Percentiles rank a stretch among this genome's conserved stretches.
These are phyloP conservation scores for Metschnikowia hibisci DNA, from an alignment of 805 yeast genomes.

Conservation along the genomic window DNA sequence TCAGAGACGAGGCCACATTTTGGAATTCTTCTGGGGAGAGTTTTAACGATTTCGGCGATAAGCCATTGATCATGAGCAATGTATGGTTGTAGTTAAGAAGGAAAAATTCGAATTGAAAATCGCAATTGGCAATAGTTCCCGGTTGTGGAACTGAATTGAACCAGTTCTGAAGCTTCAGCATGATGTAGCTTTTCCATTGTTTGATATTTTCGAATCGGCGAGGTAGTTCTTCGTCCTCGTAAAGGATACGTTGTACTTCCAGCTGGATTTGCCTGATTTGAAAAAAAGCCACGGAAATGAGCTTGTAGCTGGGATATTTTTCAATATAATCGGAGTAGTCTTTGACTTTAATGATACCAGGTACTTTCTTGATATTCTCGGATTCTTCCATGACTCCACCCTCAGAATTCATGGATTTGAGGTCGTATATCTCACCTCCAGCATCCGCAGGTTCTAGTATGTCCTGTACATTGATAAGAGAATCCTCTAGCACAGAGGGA, in stretches of 20 bases:
- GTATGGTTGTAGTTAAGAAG: conserved; percentile 76
- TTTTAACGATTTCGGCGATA: conserved; percentile 64
- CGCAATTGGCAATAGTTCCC: conserved; percentile 58
- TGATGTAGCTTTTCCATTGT: conserved; percentile 61
- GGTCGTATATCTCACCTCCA: background rate
- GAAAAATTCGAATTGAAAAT: conserved; percentile 67
- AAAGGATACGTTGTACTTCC: conserved; percentile 66
- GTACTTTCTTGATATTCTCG: background rate
- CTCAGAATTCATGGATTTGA: background rate
- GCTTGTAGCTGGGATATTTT: conserved; percentile 57
- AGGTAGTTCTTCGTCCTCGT: conserved; percentile 71
- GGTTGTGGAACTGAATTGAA: conserved; percentile 25
- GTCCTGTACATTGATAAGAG: conserved; percentile 43
- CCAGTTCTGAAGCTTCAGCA: conserved; percentile 60
- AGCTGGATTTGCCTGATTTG: conserved; percentile 71
- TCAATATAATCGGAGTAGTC: conserved; percentile 30
- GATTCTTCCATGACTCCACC: background rate
- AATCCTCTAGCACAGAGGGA: conserved; percentile 74
- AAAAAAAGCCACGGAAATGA: conserved; percentile 64
- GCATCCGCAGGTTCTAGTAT: conserved; percentile 12
- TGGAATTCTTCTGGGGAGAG: conserved; percentile 51
- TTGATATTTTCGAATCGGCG: conserved; percentile 49
- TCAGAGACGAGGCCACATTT: conserved; percentile 59
- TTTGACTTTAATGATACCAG: conserved; percentile 1
- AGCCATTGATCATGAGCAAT: conserved; percentile 65